Evolutionary conservation across 2,329 filamentous ascomycete species (phyloP), one percentile per base, ranked within the genome.

Genomic region (Ceratocystis huliohia): DNA sequence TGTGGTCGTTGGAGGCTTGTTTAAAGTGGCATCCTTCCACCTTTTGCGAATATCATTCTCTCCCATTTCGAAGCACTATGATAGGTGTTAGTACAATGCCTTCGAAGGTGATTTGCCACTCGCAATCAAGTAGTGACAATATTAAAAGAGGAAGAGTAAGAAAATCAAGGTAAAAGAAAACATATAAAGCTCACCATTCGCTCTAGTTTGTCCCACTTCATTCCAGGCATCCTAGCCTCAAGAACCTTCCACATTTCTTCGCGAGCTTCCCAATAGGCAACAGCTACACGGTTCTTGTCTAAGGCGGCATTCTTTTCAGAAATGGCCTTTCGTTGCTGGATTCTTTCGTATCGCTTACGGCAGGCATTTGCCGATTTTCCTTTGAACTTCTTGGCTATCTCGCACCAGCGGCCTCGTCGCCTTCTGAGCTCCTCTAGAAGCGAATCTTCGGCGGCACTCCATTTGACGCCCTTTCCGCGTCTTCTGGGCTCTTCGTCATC

Each of bases 331-430:
- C 87, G 84, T 76, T 93, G 88, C 80, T 93, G 86, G 70, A 96
- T 78, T 50, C 91, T 82, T 76, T 96, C 91, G 72, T 95, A 90
- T 66, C 91, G 84, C 78, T 96, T 96, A 70, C 91, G 88, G 76
- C 91, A 96, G 20, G 91, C 91, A 74, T 94, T 94, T 67, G 87
- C 78, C 7, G 84, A 85, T 78, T 96, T 96, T 74, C 77, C 80
- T 0, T 87, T 88, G 74, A 96, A 96, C 76, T 90, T 22, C 64
- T 68, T 68, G 17, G 66, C 48, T 17, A 68, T 44, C 50, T 68
- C 66, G 57, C 59, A 64, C 66, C 66, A 68, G 25, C 66, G 59
- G 20, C 50, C 61, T n/a, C 66, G 66, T 45, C 66, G 65, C 41
- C 66, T 63, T 45, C 66, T 41, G 10, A 66, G 61, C 13, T 68